Conservation (phyloP, 345 rosid genomes). For the Euphorbia lathyris region DNA sequence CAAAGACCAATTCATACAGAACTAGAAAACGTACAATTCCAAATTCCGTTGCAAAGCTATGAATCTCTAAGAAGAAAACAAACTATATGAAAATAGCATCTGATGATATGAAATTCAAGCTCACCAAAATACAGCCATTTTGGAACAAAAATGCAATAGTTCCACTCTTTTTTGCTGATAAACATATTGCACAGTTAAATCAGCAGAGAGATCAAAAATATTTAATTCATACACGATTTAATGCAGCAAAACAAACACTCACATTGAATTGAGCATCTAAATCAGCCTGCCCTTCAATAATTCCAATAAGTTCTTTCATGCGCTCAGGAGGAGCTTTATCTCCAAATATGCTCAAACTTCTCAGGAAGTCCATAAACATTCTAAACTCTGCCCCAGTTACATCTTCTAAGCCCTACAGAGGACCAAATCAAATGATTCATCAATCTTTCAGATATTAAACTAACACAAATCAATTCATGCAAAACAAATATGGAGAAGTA, state of each 20-base stretch:
- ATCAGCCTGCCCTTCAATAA: constrained; percentile 96
- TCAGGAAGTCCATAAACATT: constrained; percentile 98
- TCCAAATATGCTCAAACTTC: constrained; percentile 85
- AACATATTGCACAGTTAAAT: not conserved
- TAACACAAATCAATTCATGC: constrained; percentile 7
- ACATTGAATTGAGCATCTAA: constrained; percentile 87
- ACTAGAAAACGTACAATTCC: not conserved
- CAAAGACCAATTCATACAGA: not conserved
- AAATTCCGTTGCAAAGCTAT: not conserved
- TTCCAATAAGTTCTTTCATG: constrained; percentile 84
- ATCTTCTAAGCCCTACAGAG: constrained; percentile 80
- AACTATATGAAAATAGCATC: not conserved
- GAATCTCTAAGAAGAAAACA: not conserved
- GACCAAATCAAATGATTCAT: constrained; percentile 17
- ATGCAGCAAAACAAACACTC: constrained; percentile 25
- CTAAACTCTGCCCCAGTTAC: constrained; percentile 96
- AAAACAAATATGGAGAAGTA: not conserved
- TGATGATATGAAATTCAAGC: not conserved
- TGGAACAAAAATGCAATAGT: not conserved
- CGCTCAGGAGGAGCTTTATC: constrained; percentile 91
- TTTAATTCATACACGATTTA: not conserved
- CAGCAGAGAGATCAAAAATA: not conserved
- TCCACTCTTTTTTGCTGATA: not conserved
- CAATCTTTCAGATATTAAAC: not conserved
- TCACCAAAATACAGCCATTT: not conserved